These are phyloP conservation scores for Rubroboletus satanas DNA, from an alignment of 768 basidiomycete genomes.

Conservation along the genomic window DNA sequence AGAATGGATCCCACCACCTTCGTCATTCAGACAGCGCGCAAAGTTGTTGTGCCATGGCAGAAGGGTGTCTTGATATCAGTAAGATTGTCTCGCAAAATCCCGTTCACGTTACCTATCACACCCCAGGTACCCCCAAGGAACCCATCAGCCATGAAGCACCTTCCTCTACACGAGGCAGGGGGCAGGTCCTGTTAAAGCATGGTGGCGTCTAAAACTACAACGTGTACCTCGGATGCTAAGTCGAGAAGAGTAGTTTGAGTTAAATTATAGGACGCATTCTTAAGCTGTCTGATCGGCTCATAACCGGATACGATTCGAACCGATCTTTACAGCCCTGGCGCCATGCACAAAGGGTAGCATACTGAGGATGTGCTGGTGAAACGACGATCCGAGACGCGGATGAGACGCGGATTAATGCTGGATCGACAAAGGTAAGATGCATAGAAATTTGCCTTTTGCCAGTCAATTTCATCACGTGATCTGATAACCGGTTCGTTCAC, in stretches of 20 bases:
- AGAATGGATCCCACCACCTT: slow-evolving; percentile 15
- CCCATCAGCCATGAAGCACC: slow-evolving; percentile 4
- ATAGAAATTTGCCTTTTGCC: background rate
- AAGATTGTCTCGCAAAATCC: background rate
- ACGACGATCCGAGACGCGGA: background rate
- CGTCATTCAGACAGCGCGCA: slow-evolving; percentile 25
- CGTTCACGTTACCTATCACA: slow-evolving; percentile 6
- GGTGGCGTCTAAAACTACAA: slow-evolving; percentile 1
- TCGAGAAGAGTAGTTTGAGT: background rate
- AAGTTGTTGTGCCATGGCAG: slow-evolving; percentile 12
- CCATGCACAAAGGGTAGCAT: background rate
- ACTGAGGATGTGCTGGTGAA: background rate
- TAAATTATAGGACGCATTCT: slow-evolving; percentile 5
- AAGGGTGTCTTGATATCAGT: slow-evolving; percentile 25
- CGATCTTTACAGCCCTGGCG: background rate
- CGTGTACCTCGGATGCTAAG: background rate
- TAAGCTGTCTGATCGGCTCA: slow-evolving; percentile 1
- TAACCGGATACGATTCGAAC: slow-evolving; percentile 1
- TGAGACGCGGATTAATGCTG: background rate
- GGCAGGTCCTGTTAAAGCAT: slow-evolving; percentile 12
- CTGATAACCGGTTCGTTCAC: background rate
- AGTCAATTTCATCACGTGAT: slow-evolving; percentile 12
- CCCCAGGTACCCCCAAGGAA: slow-evolving; percentile 26
- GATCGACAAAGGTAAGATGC: slow-evolving; percentile 5
- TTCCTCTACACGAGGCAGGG: slow-evolving; percentile 18